Evolutionary conservation across 2,329 filamentous ascomycete genomes (phyloP).

Genomic region (Monosporascus sp.): DNA sequence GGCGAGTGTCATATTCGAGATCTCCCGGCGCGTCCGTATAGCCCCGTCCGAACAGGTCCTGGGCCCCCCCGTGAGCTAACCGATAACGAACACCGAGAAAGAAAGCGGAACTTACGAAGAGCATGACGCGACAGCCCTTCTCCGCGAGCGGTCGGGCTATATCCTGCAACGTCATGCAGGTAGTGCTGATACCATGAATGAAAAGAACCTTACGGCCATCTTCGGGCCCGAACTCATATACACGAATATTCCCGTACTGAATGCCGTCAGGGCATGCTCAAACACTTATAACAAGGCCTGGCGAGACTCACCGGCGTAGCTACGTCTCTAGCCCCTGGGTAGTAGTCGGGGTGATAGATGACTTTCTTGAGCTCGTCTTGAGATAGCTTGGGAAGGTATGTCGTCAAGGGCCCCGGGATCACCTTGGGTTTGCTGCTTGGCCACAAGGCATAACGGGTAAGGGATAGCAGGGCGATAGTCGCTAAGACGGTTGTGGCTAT

Average conservation of each 20-base stretch:
- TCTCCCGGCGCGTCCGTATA: slow-evolving; percentile 61
- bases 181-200: slow-evolving; percentile 79
- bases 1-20: slow-evolving; percentile 64
- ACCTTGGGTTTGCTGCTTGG: slow-evolving; percentile 32
- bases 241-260: slow-evolving; percentile 66
- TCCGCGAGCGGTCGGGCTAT: slow-evolving; percentile 63
- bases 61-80: not conserved
- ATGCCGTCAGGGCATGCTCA: not conserved
- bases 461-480: slow-evolving; percentile 34
- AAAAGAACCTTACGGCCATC: slow-evolving; percentile 69
- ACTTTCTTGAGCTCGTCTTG: slow-evolving; percentile 32
- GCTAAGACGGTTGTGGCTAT: slow-evolving; percentile 36
- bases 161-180: slow-evolving; percentile 65
- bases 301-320: slow-evolving; percentile 49
- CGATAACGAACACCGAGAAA: not conserved
- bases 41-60: slow-evolving; percentile 66
- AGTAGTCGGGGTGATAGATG: slow-evolving; percentile 60
- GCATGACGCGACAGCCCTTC: slow-evolving; percentile 71
- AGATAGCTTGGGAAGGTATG: slow-evolving; percentile 31
- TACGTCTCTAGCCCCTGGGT: slow-evolving; percentile 71
- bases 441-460: slow-evolving; percentile 33
- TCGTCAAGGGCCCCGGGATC: slow-evolving; percentile 41
- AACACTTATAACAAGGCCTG: not conserved
- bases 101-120: slow-evolving; percentile 55
- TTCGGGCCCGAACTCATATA: slow-evolving; percentile 78